These are phyloP conservation scores for Wolfiporia cocos DNA, from an alignment of 1,284 basidiomycete species.

Conservation along the genomic window DNA sequence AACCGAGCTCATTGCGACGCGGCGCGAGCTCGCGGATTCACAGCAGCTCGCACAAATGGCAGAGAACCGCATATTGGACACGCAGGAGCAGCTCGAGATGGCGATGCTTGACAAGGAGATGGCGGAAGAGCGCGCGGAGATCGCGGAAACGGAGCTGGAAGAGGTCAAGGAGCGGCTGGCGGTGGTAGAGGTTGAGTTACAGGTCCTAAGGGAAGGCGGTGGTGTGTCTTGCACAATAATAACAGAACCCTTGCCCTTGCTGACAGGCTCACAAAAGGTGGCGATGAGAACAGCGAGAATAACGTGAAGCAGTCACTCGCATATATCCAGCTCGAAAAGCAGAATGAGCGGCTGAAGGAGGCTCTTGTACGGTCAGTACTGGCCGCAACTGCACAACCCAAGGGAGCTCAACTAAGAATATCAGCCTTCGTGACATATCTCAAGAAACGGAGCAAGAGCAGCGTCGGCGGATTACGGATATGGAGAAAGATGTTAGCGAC, in stretches of 20 bases:
- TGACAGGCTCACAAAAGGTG: slow-evolving; percentile 15
- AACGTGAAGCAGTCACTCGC: slow-evolving; percentile 64
- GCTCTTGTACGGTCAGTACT: slow-evolving; percentile 74
- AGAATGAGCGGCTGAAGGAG: slow-evolving; percentile 93
- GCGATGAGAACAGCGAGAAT: slow-evolving; percentile 36
- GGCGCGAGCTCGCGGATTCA: slow-evolving; percentile 62
- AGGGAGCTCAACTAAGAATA: too few relatives aligned
- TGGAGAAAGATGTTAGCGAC: slow-evolving; percentile 81
- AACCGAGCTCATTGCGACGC: slow-evolving; percentile 66
- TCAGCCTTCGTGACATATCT: slow-evolving; percentile 81
- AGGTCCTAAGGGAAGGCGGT: slow-evolving; percentile 60
- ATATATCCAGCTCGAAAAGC: slow-evolving; percentile 91
- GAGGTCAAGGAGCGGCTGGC: slow-evolving; percentile 74
- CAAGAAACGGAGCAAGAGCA: slow-evolving; percentile 87
- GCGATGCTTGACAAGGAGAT: slow-evolving; percentile 94
- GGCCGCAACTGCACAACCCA: too few relatives aligned
- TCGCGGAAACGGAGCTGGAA: slow-evolving; percentile 72
- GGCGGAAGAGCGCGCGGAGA: slow-evolving; percentile 90
- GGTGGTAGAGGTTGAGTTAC: slow-evolving; percentile 82
- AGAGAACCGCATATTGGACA: slow-evolving; percentile 59
- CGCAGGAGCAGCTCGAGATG: slow-evolving; percentile 92
- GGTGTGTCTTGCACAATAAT: slow-evolving; percentile 23
- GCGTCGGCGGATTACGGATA: slow-evolving; percentile 73
- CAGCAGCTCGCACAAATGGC: slow-evolving; percentile 58
- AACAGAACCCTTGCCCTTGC: neutral